Percentiles rank a stretch among this genome's conserved stretches.
Conservation (phyloP, 805 yeast species). For the Monosporozyma unispora region DNA sequence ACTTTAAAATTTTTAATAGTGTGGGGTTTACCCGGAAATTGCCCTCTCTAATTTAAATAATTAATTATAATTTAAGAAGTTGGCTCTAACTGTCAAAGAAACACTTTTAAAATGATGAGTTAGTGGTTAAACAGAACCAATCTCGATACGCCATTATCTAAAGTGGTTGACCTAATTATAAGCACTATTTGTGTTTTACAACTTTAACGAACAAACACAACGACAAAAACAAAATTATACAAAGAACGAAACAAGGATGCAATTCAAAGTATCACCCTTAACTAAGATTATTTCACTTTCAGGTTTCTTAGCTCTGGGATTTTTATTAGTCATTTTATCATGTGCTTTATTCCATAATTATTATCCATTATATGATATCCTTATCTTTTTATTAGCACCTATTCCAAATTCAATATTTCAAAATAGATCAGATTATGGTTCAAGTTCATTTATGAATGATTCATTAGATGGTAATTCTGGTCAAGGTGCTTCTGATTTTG, state of each 20-base stretch:
- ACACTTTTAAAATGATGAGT: not conserved
- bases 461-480: conserved; percentile 20
- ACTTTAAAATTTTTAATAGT: not conserved
- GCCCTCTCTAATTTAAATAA: not conserved
- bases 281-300: conserved; percentile 30
- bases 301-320: conserved; percentile 72
- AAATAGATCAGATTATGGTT: conserved; percentile 21
- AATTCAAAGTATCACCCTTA: conserved; percentile 28
- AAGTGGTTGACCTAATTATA: no score
- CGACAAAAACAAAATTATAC: not conserved
- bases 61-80: not conserved
- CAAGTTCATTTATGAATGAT: conserved; percentile 46
- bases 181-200: not conserved
- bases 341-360: conserved; percentile 85
- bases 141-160: not conserved
- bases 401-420: conserved; percentile 57
- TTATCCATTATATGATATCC: conserved; percentile 74
- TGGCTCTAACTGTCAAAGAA: not conserved
- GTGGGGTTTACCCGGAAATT: not conserved
- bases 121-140: not conserved
- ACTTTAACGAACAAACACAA: not conserved
- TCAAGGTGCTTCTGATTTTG: conserved; percentile 53
- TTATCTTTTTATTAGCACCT: conserved; percentile 61
- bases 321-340: conserved; percentile 76
- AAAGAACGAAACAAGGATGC: conserved; percentile 12